A percentile compares a stretch with the other conserved stretches of the same genome.
phyloP scores from a whole-genome alignment of 805 yeast species.

The Candida lessepsii region DNA sequence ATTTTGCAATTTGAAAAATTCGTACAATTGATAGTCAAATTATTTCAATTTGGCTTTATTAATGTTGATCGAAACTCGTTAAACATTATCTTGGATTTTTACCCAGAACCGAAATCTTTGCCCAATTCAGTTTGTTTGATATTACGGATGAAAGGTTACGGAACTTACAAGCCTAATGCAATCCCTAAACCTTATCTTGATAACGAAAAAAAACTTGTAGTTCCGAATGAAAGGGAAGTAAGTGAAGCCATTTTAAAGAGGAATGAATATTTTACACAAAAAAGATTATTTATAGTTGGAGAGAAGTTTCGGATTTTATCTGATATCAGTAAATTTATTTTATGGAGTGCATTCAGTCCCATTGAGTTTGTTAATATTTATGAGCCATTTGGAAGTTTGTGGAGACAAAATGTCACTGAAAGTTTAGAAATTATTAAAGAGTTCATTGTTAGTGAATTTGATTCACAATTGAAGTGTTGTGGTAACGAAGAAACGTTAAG shows the following conservation, averaged over 20 bases:
- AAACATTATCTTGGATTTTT: conserved; percentile 11
- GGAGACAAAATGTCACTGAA: conserved; percentile 17
- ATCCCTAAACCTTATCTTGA: conserved; percentile 44
- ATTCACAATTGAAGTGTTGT: conserved; percentile 11
- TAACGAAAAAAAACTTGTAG: conserved; percentile 36
- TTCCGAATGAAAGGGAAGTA: conserved; percentile 37
- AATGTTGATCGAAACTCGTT: conserved; percentile 8
- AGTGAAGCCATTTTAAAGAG: conserved; percentile 28
- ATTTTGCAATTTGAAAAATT: conserved; percentile 9
- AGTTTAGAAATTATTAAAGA: conserved; percentile 6
- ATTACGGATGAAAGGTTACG: conserved; percentile 26
- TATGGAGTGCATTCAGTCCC: conserved; percentile 27
- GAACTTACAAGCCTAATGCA: conserved; percentile 39
- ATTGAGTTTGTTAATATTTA: conserved; percentile 20
- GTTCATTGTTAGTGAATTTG: conserved; percentile 6
- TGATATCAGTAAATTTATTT: conserved; percentile 31
- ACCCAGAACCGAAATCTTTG: conserved; percentile 12
- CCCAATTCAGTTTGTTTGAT: conserved; percentile 34
- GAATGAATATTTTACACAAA: conserved; percentile 39
- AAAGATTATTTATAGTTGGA: conserved; percentile 39
- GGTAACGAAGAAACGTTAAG: conserved; percentile 14
- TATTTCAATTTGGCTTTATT: conserved; percentile 5
- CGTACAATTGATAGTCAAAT: conserved; percentile 7
- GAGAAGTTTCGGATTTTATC: conserved; percentile 40
- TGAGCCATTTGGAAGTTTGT: conserved; percentile 23